Base-by-base conservation (phyloP, 164 flowering plant genomes). In the Sextonia rubra region DNA sequence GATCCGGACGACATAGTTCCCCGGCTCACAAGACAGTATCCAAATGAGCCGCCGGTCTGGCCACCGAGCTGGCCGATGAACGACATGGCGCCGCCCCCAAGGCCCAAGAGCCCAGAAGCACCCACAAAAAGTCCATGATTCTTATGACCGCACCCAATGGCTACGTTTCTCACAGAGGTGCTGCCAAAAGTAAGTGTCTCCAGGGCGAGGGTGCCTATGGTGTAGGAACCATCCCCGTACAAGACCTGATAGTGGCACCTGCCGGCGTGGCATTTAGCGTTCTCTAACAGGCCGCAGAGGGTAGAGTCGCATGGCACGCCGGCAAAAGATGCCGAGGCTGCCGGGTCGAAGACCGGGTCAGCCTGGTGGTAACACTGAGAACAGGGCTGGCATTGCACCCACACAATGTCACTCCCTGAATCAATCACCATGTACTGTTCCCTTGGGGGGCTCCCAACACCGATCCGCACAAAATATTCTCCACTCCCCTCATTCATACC, bases 311-410 rank as follows among this genome's bases (percentile, higher is more conserved):
- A 93, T 1, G 89, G 71, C 2, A 93, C 89, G 1, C 90, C 89
- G 9, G 88, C 15, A 69, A 82, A 93, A 0, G 97, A 80, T 4
- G 88, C 87, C 0, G 98, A 93, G 14, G 30, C 62, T 1, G 95
- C 76, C 52, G 98, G 98, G 84, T 91, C 86, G 71, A 90, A 93
- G 0, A 93, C 84, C 37, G 98, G 98, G 82, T 93, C 97, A 74
- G 90, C 82, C 68, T 93, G 98, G 60, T 65, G 83, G 81, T 93
- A 93, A 64, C 98, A 93, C 18, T 80, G 87, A 20, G 48, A 78
- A 64, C 98, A 93, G 4, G 98, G 98, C 67, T 87, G 87, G 61
- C 98, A 93, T 74, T 93, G 98, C 60, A 93, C 92, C 98, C 98
- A 93, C 0, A 88, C 85, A 29, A 93, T 86, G 69, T 93, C 98